Evolutionary conservation across 2,329 filamentous ascomycete species (phyloP), one percentile per base, ranked within the genome.

Genomic region (Ophiostoma tasmaniense): DNA sequence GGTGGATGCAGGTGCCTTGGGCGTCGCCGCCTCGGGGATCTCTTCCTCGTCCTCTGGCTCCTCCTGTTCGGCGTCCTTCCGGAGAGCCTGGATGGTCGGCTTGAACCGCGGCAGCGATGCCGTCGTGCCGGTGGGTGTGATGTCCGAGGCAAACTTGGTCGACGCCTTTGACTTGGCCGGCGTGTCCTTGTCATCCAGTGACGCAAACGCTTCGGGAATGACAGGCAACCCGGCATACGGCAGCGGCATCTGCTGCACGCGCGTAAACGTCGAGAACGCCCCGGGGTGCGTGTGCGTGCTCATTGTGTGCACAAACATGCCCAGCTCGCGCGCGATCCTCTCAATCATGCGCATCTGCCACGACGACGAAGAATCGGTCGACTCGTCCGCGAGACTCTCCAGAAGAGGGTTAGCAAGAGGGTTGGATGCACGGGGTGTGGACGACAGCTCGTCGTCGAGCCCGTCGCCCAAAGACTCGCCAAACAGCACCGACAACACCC

Each of bases 311-410:
- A 97, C 90, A 17, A 97, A 81, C 39, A 91, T 81, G 11, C 93
- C 94, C 5, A 99, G 85, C 79, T 99, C 95, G 67, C 87, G 88
- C 2, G 95, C 92, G 72, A 99, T 90, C 68, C 90, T 87, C 74
- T 96, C 90, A 2, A 99, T 82, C 25, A 97, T 84, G 69, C 88
- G 88, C 65, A 90, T 81, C 76, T 96, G 90, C 91, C 91, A 96
- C 17, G 72, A 70, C 0, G 73, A 71, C 0, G 67, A 45, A 74
- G 30, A 74, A 20, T 45, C 71, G 71, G 13, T 17, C 17, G 45
- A 2, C 11, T 45, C 64, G 17, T 45, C 35, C 1, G 61, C 22
- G 14, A 66, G 30, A n/a, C 62, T 42, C 8, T 42, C 64, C 10
- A 28, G 14, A 2, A 65, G 62, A 13, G 62, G 62, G 35, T 70